These are phyloP conservation scores for Aspergillus aculeatus DNA, from an alignment of 2,329 filamentous ascomycete genomes.

Conservation along the genomic window DNA sequence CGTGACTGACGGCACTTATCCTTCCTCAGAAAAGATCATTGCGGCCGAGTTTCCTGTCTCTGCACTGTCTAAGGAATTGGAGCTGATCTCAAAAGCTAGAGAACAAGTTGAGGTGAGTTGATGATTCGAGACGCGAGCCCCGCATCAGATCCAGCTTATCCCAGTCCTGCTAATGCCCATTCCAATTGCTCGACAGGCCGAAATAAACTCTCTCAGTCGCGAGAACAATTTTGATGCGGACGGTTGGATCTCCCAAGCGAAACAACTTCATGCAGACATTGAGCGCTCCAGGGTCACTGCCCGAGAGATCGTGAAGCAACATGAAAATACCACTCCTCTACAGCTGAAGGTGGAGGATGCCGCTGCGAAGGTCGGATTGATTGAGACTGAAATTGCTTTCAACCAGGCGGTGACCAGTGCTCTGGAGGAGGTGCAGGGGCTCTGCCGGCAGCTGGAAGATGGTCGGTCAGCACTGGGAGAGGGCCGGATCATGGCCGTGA, in stretches of 20 bases:
- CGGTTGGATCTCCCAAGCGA: constrained; percentile 81
- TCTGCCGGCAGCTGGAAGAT: constrained; percentile 50
- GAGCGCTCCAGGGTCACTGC: constrained; percentile 75
- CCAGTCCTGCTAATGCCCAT: constrained; percentile 1
- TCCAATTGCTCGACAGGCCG: constrained; percentile 49
- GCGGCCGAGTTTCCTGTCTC: constrained; percentile 52
- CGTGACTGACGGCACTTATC: constrained; percentile 57
- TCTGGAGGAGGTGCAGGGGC: constrained; percentile 52
- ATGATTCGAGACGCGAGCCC: neutral
- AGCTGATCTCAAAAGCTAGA: constrained; percentile 52
- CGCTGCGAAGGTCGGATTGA: constrained; percentile 53
- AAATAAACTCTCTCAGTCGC: constrained; percentile 74
- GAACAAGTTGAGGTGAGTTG: constrained; percentile 53
- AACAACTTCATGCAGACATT: constrained; percentile 81
- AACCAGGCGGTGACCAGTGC: constrained; percentile 54
- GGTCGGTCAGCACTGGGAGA: constrained; percentile 47
- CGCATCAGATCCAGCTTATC: neutral
- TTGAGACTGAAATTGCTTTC: constrained; percentile 61
- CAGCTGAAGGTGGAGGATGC: constrained; percentile 64
- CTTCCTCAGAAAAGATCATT: constrained; percentile 56
- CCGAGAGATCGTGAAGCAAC: constrained; percentile 74
- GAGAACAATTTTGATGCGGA: constrained; percentile 77
- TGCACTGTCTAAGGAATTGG: constrained; percentile 51
- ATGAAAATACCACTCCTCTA: constrained; percentile 66
- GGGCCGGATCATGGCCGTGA: constrained; percentile 47